These are phyloP conservation scores for Chytriomyces hyalinus DNA, from an alignment of 192 early-diverging fungal genomes.

Conservation along the genomic window DNA sequence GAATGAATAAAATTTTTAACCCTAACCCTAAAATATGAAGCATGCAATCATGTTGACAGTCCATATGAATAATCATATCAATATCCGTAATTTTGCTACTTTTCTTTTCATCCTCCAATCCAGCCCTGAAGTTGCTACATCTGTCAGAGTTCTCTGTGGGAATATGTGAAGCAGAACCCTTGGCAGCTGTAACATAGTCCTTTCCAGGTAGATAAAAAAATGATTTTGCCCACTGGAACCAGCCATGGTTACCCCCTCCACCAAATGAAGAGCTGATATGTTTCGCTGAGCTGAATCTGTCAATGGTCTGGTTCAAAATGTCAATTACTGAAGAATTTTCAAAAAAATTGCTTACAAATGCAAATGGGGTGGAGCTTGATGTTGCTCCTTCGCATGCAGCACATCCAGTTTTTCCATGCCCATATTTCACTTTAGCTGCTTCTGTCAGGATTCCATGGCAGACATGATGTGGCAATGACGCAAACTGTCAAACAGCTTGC, in stretches of 20 bases:
- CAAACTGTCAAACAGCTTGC: constrained; percentile 11
- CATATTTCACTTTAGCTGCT: neutral
- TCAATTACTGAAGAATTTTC: neutral
- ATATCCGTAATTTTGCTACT: neutral
- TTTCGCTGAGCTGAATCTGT: constrained; percentile 8
- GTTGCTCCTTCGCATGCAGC: neutral
- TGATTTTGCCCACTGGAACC: neutral
- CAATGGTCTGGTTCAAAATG: neutral
- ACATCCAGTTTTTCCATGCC: neutral
- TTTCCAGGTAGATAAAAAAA: neutral
- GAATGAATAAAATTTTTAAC: neutral
- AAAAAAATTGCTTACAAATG: neutral
- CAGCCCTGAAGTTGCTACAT: neutral
- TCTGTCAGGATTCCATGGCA: constrained; percentile 6
- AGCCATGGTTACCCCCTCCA: constrained; percentile 13
- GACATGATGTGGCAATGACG: neutral
- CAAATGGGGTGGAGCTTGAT: neutral
- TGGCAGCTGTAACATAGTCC: neutral
- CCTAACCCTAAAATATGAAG: neutral
- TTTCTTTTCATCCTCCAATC: neutral
- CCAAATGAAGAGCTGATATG: neutral
- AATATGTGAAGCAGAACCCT: neutral
- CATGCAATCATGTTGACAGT: neutral
- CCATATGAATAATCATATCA: constrained; percentile 7
- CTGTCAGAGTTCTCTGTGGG: neutral